A percentile compares a stretch with the other conserved stretches of the same genome.
Evolutionary conservation across 495 filamentous ascomycete genomes (phyloP).

Genomic region (Tuber brumale): DNA sequence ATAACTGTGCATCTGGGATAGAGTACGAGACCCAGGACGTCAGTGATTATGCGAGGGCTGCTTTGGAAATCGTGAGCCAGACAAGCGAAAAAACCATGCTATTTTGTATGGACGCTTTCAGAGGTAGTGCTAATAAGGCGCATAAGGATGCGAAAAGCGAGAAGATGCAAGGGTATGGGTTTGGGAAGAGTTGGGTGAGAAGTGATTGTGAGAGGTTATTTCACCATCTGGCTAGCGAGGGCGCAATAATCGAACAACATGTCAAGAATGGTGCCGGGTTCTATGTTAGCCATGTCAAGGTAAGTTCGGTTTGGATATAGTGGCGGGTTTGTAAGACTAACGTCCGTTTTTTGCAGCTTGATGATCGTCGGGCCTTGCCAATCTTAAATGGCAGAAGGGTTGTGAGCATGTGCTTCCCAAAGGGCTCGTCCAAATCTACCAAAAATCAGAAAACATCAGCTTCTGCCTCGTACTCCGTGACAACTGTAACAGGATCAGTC

Average conservation of each 20-base stretch:
- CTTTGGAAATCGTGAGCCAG: slow-evolving; percentile 58
- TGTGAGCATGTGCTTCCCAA: slow-evolving; percentile 54
- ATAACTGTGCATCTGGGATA: slow-evolving; percentile 71
- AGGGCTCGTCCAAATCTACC: neutral
- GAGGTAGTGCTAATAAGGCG: slow-evolving; percentile 45
- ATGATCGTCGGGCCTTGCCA: slow-evolving; percentile 43
- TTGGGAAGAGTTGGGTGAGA: slow-evolving; percentile 47
- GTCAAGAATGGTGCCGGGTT: slow-evolving; percentile 55
- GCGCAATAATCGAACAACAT: slow-evolving; percentile 49
- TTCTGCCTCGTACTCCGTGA: slow-evolving; percentile 6
- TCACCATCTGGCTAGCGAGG: slow-evolving; percentile 45
- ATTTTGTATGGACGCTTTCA: slow-evolving; percentile 50
- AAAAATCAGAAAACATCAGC: neutral
- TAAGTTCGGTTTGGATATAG: slow-evolving; percentile 40
- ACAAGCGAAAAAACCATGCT: slow-evolving; percentile 50
- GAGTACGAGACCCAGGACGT: slow-evolving; percentile 66
- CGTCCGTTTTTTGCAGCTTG: slow-evolving; percentile 50
- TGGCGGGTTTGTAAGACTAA: slow-evolving; percentile 20
- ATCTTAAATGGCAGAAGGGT: slow-evolving; percentile 49
- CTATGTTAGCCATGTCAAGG: slow-evolving; percentile 54
- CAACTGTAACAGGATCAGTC: slow-evolving; percentile 10
- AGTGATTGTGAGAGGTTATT: slow-evolving; percentile 50
- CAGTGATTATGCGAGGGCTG: slow-evolving; percentile 62
- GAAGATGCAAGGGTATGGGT: slow-evolving; percentile 44
- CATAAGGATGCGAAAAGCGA: slow-evolving; percentile 42